Conservation (phyloP, 2,329 filamentous ascomycete species). For the Fusarium sublunatum region DNA sequence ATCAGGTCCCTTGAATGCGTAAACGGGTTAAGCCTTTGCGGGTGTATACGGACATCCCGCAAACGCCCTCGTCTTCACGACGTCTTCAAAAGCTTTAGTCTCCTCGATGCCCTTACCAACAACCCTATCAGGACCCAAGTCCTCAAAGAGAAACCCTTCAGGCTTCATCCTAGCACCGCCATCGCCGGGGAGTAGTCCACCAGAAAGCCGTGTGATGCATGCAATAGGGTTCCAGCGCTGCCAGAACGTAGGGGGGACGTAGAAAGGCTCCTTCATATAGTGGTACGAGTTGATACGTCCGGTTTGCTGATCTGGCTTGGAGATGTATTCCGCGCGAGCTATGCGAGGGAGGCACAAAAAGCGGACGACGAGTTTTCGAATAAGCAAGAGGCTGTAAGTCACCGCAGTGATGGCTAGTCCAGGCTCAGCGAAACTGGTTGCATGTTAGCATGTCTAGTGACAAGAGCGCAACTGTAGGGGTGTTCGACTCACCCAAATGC, state of each 20-base stretch:
- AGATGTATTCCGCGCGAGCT: conserved; percentile 53
- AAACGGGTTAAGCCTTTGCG: not conserved
- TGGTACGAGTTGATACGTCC: conserved; percentile 61
- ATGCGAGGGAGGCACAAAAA: conserved; percentile 70
- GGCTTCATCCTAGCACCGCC: conserved; percentile 54
- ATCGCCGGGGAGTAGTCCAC: conserved; percentile 60
- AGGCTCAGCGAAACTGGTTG: conserved; percentile 58
- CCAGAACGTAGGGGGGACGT: conserved; percentile 68
- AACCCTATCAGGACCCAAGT: conserved; percentile 70
- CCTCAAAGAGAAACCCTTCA: conserved; percentile 65
- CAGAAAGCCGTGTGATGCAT: conserved; percentile 58
- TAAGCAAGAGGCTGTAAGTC: conserved; percentile 60
- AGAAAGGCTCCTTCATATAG: conserved; percentile 74
- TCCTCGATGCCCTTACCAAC: conserved; percentile 64
- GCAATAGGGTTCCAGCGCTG: conserved; percentile 71
- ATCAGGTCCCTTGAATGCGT: not conserved
- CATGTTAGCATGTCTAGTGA: conserved; percentile 24
- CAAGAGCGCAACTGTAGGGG: not conserved
- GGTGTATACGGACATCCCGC: conserved; percentile 59
- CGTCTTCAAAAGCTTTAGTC: conserved; percentile 38
- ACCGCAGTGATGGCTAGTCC: conserved; percentile 51
- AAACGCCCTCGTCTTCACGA: conserved; percentile 50
- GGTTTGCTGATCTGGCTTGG: conserved; percentile 63
- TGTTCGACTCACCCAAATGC: conserved; percentile 70
- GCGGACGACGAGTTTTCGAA: conserved; percentile 67